These are phyloP conservation scores for Saccharomycopsis javanensis DNA, from an alignment of 805 yeast genomes.

Conservation along the genomic window DNA sequence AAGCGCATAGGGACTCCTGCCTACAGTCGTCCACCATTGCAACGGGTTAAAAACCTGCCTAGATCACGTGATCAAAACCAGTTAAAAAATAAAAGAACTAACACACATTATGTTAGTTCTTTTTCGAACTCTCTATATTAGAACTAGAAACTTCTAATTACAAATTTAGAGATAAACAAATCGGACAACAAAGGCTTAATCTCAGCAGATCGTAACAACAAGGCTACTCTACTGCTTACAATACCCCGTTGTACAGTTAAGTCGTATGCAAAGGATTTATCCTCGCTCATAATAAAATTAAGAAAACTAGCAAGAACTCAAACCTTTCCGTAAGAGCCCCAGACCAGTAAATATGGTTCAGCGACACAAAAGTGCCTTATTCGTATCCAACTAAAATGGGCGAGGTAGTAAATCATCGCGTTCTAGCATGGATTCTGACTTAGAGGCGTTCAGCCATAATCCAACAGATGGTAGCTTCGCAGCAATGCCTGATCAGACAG, in stretches of 20 bases:
- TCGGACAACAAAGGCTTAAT: constrained; percentile 36
- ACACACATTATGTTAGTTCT: too few relatives aligned
- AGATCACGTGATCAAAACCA: too few relatives aligned
- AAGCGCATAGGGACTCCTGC: too few relatives aligned
- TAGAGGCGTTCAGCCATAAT: constrained; percentile 34
- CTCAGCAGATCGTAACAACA: constrained; percentile 46
- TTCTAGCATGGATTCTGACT: constrained; percentile 46
- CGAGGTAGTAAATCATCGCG: constrained; percentile 35
- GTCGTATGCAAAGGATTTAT: constrained; percentile 40
- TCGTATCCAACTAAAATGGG: constrained; percentile 34
- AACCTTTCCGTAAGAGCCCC: constrained; percentile 33
- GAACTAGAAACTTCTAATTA: constrained; percentile 1
- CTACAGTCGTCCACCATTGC: too few relatives aligned
- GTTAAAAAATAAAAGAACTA: too few relatives aligned
- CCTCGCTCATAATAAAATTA: constrained; percentile 38
- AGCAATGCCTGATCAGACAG: constrained; percentile 38
- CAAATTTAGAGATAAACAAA: constrained; percentile 20
- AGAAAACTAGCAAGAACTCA: constrained; percentile 34
- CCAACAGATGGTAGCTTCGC: constrained; percentile 43
- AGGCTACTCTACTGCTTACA: constrained; percentile 45
- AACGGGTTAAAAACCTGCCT: too few relatives aligned
- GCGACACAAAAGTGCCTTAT: constrained; percentile 34
- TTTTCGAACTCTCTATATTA: background rate
- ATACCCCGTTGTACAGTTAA: constrained; percentile 38
- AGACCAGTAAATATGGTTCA: constrained; percentile 34